phyloP scores from a whole-genome alignment of 306 rosid genomes.

The Castanea crenata region DNA sequence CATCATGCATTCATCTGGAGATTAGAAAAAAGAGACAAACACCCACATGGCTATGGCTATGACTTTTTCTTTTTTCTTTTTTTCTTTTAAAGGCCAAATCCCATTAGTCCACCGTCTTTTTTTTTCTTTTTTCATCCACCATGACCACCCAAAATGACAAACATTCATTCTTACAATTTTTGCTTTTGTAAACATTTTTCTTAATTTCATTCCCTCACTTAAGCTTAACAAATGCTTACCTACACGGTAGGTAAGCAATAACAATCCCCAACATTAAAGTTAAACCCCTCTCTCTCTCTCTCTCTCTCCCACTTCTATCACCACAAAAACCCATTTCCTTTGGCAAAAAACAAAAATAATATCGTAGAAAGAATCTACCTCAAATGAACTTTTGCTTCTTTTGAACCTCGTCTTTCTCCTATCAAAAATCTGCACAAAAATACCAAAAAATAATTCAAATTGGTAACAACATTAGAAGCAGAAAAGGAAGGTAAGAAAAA shows the following conservation, averaged over 20 bases:
- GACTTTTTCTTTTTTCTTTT: not conserved
- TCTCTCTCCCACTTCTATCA: slow-evolving; percentile 29
- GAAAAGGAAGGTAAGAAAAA: not conserved
- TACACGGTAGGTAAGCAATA: slow-evolving; percentile 26
- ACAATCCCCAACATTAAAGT: slow-evolving; percentile 20
- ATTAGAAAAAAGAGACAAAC: slow-evolving; percentile 37
- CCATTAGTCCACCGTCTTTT: slow-evolving; percentile 7
- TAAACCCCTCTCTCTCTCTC: not conserved
- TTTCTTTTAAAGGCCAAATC: slow-evolving; percentile 10
- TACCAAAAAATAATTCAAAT: slow-evolving; percentile 17
- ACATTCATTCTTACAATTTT: slow-evolving; percentile 43
- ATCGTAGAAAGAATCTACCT: slow-evolving; percentile 41
- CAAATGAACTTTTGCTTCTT: slow-evolving; percentile 39
- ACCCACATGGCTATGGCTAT: slow-evolving; percentile 46
- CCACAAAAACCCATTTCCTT: slow-evolving; percentile 36
- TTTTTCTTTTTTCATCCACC: slow-evolving; percentile 23
- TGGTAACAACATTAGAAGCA: slow-evolving; percentile 27
- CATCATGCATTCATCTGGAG: slow-evolving; percentile 40
- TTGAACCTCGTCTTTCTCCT: slow-evolving; percentile 23
- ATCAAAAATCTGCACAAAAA: slow-evolving; percentile 71
- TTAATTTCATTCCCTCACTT: slow-evolving; percentile 20
- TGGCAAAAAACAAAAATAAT: slow-evolving; percentile 26
- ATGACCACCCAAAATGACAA: slow-evolving; percentile 24
- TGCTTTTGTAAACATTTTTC: slow-evolving; percentile 13
- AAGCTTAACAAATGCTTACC: slow-evolving; percentile 43